Percentiles rank a stretch among this genome's conserved stretches.
These are phyloP conservation scores for Lichtheimia ornata DNA, from an alignment of 371 early-diverging fungal genomes.

Conservation along the genomic window DNA sequence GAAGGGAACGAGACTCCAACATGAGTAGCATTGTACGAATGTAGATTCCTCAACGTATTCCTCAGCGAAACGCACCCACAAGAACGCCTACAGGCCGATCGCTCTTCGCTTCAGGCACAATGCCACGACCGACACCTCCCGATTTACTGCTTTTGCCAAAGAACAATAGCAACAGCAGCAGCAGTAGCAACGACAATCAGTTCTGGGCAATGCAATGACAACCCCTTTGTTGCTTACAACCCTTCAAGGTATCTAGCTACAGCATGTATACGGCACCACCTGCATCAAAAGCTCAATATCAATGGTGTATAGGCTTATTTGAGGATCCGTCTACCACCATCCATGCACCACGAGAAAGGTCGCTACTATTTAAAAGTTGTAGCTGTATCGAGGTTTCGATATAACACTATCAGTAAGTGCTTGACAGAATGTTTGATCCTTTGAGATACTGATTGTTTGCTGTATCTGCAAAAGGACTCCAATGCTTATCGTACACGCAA, in stretches of 20 bases:
- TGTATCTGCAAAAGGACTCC: slow-evolving; percentile 18
- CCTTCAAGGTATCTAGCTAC: slow-evolving; percentile 18
- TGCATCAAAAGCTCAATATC: not conserved
- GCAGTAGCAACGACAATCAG: not conserved
- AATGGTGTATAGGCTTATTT: slow-evolving; percentile 38
- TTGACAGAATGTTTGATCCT: not conserved
- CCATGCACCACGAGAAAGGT: slow-evolving; percentile 14
- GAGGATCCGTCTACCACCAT: slow-evolving; percentile 37
- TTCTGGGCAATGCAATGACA: slow-evolving; percentile 12
- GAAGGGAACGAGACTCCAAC: too few relatives aligned
- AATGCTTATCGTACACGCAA: slow-evolving; percentile 46
- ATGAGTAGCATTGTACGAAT: too few relatives aligned
- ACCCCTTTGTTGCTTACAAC: slow-evolving; percentile 25
- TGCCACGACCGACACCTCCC: slow-evolving; percentile 9
- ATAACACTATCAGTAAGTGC: slow-evolving; percentile 42
- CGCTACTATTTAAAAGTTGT: slow-evolving; percentile 51
- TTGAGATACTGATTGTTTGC: not conserved
- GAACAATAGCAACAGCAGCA: slow-evolving; percentile 8
- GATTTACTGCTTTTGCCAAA: slow-evolving; percentile 13
- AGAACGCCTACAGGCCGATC: slow-evolving; percentile 11
- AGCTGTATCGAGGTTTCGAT: slow-evolving; percentile 42
- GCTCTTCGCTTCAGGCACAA: slow-evolving; percentile 5
- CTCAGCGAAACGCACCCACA: slow-evolving; percentile 11
- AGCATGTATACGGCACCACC: not conserved
- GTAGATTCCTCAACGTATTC: slow-evolving; percentile 12